Conservation (phyloP, 306 rosid species). For the Castanospermum australe region DNA sequence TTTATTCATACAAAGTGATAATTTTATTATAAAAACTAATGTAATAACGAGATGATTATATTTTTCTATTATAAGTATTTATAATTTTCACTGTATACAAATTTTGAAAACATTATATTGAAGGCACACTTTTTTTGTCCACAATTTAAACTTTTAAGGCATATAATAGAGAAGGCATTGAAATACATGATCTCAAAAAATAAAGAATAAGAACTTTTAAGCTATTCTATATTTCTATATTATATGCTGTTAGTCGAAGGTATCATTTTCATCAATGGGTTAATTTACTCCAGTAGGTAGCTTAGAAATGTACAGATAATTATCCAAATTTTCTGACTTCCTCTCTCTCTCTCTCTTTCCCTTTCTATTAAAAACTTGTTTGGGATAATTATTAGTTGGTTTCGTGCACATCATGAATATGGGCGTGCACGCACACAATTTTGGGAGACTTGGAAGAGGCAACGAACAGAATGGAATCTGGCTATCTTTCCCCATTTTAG, state of each 20-base stretch:
- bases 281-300: too few species aligned
- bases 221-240: neutral
- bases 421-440: conserved; percentile 47
- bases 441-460: conserved; percentile 25
- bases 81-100: too few species aligned
- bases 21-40: too few species aligned
- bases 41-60: too few species aligned
- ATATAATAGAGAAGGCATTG: too few species aligned
- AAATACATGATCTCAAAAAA: too few species aligned
- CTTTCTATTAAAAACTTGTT: neutral
- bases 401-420: conserved; percentile 40
- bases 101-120: too few species aligned
- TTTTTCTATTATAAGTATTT: too few species aligned
- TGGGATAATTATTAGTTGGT: neutral
- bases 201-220: neutral
- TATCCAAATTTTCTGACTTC: neutral
- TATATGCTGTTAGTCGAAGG: neutral
- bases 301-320: neutral
- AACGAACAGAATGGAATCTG: neutral
- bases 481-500: neutral
- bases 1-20: too few species aligned
- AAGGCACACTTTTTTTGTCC: too few species aligned
- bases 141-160: too few species aligned
- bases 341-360: neutral
- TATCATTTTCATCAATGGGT: too few species aligned